phyloP scores from a whole-genome alignment of 495 filamentous ascomycete genomes.

The Aspergillus diversus region DNA sequence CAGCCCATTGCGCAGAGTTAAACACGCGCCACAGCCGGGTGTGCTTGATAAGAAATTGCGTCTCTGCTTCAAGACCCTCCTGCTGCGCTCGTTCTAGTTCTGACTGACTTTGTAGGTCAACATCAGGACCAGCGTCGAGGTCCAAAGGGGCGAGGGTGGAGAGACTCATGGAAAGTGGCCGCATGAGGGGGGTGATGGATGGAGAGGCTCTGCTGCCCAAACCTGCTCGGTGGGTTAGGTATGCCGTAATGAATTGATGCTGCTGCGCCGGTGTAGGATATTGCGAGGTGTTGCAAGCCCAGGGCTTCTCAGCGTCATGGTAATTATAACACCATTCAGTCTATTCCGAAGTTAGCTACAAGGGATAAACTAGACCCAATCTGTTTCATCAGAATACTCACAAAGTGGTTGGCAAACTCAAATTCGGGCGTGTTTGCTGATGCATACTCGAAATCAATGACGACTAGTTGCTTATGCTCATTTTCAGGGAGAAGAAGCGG shows the following conservation, averaged over 20 bases:
- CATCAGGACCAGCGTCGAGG: constrained; percentile 37
- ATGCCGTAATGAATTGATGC: constrained; percentile 78
- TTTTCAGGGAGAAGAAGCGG: constrained; percentile 87
- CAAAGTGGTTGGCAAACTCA: constrained; percentile 98
- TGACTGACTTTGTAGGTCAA: constrained; percentile 21
- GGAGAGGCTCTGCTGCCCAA: constrained; percentile 60
- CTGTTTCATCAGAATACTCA: constrained; percentile 35
- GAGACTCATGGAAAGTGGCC: constrained; percentile 34
- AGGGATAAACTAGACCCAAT: background rate
- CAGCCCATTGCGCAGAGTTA: constrained; percentile 88
- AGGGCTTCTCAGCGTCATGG: constrained; percentile 66
- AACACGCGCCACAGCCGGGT: constrained; percentile 82
- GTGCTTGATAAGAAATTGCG: constrained; percentile 73
- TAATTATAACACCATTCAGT: constrained; percentile 99
- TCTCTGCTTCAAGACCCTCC: constrained; percentile 60
- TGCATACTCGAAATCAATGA: constrained; percentile 99
- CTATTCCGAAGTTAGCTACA: constrained; percentile 29
- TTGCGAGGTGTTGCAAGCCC: constrained; percentile 63
- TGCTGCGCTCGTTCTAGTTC: constrained; percentile 65
- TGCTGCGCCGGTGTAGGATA: constrained; percentile 87
- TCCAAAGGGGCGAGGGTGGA: constrained; percentile 39
- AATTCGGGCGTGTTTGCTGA: constrained; percentile 84
- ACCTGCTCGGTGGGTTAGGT: constrained; percentile 77
- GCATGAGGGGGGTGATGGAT: constrained; percentile 49
- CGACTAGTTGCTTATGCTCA: constrained; percentile 90